Evolutionary conservation across 2,329 filamentous ascomycete genomes (phyloP).

Genomic region (Aspergillus sp.): DNA sequence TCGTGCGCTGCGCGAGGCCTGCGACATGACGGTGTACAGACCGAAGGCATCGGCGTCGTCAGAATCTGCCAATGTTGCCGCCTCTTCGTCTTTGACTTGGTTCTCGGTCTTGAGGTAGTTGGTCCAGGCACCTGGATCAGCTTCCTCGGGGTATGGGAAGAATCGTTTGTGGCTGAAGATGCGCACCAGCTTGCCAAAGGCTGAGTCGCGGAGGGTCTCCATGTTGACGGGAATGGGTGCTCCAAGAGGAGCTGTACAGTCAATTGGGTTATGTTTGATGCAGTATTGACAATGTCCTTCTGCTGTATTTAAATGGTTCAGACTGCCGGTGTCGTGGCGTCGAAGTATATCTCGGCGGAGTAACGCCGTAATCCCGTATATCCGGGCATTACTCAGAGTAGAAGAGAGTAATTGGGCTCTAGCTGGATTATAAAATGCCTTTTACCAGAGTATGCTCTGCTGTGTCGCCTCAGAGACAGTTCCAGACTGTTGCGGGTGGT

Average conservation of each 20-base stretch:
- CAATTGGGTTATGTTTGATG: background rate
- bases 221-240: background rate
- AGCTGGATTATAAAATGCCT: background rate
- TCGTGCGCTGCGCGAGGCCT: conserved; percentile 8
- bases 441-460: background rate
- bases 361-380: background rate
- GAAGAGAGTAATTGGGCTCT: no score
- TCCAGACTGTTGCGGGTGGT: no score
- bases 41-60: conserved; percentile 12
- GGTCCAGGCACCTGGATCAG: conserved; percentile 10
- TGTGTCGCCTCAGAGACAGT: background rate
- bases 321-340: background rate
- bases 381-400: no score
- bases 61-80: conserved; percentile 1
- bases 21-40: conserved; percentile 18
- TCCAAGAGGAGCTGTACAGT: background rate
- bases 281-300: no score
- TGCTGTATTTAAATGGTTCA: background rate
- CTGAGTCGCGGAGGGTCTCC: conserved; percentile 19
- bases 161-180: conserved; percentile 9
- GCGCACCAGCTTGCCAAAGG: conserved; percentile 21
- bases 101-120: conserved; percentile 13
- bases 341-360: background rate
- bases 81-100: conserved; percentile 6
- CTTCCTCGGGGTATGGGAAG: conserved; percentile 19